Evolutionary conservation across 2,329 filamentous ascomycete species (phyloP).

Genomic region (Ophiostoma piceae): DNA sequence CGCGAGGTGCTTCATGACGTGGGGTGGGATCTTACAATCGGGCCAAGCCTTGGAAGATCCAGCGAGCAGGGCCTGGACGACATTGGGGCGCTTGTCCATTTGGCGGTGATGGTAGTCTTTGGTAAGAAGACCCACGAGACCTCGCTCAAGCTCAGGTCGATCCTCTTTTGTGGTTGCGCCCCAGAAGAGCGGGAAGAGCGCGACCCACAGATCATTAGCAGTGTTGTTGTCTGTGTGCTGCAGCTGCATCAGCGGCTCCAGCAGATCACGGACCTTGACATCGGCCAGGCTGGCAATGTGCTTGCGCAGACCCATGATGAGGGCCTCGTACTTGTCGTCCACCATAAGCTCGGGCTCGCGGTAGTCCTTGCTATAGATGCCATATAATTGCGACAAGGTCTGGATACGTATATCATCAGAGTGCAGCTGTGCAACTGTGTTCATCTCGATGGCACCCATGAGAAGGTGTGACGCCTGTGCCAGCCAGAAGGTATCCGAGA

Average conservation of each 20-base stretch:
- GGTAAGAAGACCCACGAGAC: constrained; percentile 81
- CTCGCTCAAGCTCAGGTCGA: constrained; percentile 81
- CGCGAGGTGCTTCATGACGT: constrained; percentile 91
- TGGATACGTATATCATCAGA: constrained; percentile 77
- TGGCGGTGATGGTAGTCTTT: constrained; percentile 95
- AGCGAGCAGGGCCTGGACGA: constrained; percentile 85
- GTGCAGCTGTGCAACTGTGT: constrained; percentile 70
- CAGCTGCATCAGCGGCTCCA: constrained; percentile 85
- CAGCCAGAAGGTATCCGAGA: constrained; percentile 94
- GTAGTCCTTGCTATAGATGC: constrained; percentile 65
- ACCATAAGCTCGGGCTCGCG: constrained; percentile 62
- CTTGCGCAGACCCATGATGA: constrained; percentile 72
- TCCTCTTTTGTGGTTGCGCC: constrained; percentile 82
- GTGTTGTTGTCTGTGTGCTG: constrained; percentile 82
- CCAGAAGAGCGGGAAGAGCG: constrained; percentile 91
- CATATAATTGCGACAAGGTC: constrained; percentile 67
- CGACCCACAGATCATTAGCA: constrained; percentile 84
- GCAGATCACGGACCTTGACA: constrained; percentile 78
- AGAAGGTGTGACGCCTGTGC: constrained; percentile 91
- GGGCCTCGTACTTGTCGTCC: constrained; percentile 74
- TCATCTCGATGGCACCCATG: constrained; percentile 84
- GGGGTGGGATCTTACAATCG: constrained; percentile 85
- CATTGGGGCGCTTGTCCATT: constrained; percentile 91
- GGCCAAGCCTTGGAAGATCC: constrained; percentile 80
- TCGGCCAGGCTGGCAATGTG: constrained; percentile 81